Evolutionary conservation across 202 grass and related monocot species (phyloP).

Genomic region (Brachypodium distachyon): DNA sequence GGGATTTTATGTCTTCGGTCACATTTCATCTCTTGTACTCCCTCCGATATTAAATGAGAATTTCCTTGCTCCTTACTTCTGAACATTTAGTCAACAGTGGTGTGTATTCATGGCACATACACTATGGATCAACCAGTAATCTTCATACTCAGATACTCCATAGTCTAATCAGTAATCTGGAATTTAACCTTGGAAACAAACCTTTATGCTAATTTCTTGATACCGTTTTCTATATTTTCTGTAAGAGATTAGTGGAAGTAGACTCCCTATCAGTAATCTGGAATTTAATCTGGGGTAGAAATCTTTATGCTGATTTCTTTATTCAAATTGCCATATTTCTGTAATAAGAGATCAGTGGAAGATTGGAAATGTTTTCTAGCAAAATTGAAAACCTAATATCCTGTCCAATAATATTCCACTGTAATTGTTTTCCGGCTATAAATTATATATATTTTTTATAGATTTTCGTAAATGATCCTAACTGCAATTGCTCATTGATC

Average conservation of each 20-base stretch:
- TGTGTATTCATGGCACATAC: not conserved
- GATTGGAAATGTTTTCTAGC: not conserved
- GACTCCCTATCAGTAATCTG: not conserved
- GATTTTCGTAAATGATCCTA: not conserved
- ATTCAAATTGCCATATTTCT: not conserved
- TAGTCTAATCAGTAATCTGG: not conserved
- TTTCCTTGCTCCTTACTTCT: not conserved
- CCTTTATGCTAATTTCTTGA: not conserved
- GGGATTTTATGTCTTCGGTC: not conserved
- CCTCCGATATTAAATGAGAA: slow-evolving; percentile 1
- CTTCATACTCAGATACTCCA: not conserved
- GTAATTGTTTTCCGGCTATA: not conserved
- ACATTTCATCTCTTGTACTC: not conserved
- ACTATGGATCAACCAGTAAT: not conserved
- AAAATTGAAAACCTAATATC: not conserved
- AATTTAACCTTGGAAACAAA: not conserved
- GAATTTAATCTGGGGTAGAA: not conserved
- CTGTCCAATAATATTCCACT: not conserved
- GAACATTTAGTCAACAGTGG: slow-evolving; percentile 6
- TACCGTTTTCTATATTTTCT: not conserved
- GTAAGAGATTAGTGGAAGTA: not conserved
- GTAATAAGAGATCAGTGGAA: not conserved
- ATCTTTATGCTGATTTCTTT: not conserved
- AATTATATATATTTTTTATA: not conserved
- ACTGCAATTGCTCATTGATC: not conserved